Base-by-base conservation (phyloP, 768 basidiomycete genomes). In the Candolleomyces eurysporus region DNA sequence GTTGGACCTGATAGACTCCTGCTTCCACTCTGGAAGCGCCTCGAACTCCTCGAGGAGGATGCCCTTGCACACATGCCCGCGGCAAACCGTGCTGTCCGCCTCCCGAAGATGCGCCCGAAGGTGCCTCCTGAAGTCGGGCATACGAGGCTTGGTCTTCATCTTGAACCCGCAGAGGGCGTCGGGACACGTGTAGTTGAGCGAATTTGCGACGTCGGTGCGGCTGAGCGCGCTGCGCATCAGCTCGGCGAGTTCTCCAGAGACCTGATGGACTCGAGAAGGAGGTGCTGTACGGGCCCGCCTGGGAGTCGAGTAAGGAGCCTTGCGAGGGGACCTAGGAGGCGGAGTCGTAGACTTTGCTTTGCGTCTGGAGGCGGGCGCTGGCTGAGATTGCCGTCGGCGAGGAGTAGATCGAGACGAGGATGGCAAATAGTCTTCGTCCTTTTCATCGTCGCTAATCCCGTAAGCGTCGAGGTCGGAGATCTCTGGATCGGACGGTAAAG, bases 71-170 rank as follows among this genome's bases (percentile, higher is more conserved):
- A 70, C 70, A 70, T 72, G 76, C 0, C 71, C 73, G 40, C 67
- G 65, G 40, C 61, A 60, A n/a, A 71, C 65, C 21, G 80, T 75
- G 48, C 78, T 73, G 21, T 76, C 72, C 26, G 71, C 71, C 49
- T 82, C 73, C 21, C 83, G 82, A 60, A 79, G 76, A 65, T 87
- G 86, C 2, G 85, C 85, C 48, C 71, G 75, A 48, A 87, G 67
- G 67, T 88, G 87, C 22, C 87, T 81, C 68, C 79, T 80, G 68
- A 84, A 82, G 66, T 88, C 87, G 10, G 85, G 84, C 32, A 80
- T 68, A 26, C 86, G 83, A 45, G 74, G 73, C 71, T 83, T 84
- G 42, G 63, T 68, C 65, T 82, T 82, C 36, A 76, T 71, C 77
- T 78, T 58, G 45, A 22, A 31, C 5, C 42, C 82, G 50, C 70